Conservation (phyloP, 1,284 basidiomycete species). For the Neolentinus lepideus region DNA sequence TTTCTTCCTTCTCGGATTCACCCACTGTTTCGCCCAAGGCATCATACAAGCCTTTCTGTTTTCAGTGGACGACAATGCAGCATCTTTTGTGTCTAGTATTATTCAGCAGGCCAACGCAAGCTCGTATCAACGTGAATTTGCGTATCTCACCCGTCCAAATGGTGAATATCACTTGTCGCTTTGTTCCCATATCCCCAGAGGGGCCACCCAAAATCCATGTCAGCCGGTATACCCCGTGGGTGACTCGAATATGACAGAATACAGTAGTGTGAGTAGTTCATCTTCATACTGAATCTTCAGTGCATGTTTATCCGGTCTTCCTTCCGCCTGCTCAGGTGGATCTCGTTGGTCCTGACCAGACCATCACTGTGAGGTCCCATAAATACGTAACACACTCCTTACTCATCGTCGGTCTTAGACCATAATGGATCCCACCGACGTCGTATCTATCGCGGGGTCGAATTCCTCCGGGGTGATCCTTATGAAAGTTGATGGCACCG, state of each 20-base stretch:
- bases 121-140: slow-evolving; percentile 32
- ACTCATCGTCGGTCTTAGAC: background rate
- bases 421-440: background rate
- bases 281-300: too few species aligned
- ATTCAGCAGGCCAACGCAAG: slow-evolving; percentile 28
- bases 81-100: slow-evolving; percentile 29
- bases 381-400: background rate
- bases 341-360: background rate
- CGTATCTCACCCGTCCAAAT: slow-evolving; percentile 14
- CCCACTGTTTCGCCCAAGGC: slow-evolving; percentile 25
- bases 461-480: slow-evolving; percentile 35
- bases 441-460: slow-evolving; percentile 14
- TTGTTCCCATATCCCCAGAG: slow-evolving; percentile 36
- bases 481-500: background rate
- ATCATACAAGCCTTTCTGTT: slow-evolving; percentile 43
- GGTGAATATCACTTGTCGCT: slow-evolving; percentile 26
- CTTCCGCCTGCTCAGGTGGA: background rate
- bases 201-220: slow-evolving; percentile 6
- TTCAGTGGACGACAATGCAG: slow-evolving; percentile 35
- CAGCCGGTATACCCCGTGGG: background rate
- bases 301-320: background rate
- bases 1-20: slow-evolving; percentile 37
- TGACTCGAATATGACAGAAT: background rate
- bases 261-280: too few species aligned
- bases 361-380: background rate